Percentiles rank a stretch among this genome's conserved stretches.
phyloP scores from a whole-genome alignment of 768 basidiomycete genomes.

The Amanita pseudoporphyria region DNA sequence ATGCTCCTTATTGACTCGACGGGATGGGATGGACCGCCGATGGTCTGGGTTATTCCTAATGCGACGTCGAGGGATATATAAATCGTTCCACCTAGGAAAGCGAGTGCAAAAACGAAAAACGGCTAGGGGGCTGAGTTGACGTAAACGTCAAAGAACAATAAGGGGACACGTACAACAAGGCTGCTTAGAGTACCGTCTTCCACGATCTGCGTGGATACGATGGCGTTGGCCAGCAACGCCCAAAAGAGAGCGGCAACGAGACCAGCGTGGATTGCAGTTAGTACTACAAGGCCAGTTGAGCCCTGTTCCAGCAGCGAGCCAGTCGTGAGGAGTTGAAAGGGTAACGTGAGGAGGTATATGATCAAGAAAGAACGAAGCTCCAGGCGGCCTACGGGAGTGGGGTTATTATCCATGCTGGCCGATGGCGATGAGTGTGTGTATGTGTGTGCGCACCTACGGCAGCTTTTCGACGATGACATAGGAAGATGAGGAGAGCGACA shows the following conservation, averaged over 20 bases:
- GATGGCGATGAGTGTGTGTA: neutral
- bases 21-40: constrained; percentile 42
- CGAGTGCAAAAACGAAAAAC: constrained; percentile 41
- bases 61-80: constrained; percentile 78
- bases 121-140: constrained; percentile 34
- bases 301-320: constrained; percentile 77
- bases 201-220: constrained; percentile 82
- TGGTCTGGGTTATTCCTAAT: constrained; percentile 45
- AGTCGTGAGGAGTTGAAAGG: constrained; percentile 74
- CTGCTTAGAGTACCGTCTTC: constrained; percentile 81
- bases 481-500: constrained; percentile 44
- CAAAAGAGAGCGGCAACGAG: constrained; percentile 73
- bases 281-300: constrained; percentile 50
- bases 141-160: neutral
- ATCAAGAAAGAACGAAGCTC: constrained; percentile 62
- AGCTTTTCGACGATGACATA: constrained; percentile 62
- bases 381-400: constrained; percentile 38
- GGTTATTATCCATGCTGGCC: neutral
- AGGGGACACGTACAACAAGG: constrained; percentile 41
- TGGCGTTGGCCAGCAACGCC: constrained; percentile 63
- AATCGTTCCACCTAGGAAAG: constrained; percentile 56
- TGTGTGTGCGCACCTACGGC: constrained; percentile 52
- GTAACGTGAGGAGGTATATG: constrained; percentile 62
- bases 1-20: constrained; percentile 44
- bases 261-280: constrained; percentile 76